Evolutionary conservation across 1,284 basidiomycete genomes (phyloP).

Genomic region (Leccinum brunneo-olivaceum): DNA sequence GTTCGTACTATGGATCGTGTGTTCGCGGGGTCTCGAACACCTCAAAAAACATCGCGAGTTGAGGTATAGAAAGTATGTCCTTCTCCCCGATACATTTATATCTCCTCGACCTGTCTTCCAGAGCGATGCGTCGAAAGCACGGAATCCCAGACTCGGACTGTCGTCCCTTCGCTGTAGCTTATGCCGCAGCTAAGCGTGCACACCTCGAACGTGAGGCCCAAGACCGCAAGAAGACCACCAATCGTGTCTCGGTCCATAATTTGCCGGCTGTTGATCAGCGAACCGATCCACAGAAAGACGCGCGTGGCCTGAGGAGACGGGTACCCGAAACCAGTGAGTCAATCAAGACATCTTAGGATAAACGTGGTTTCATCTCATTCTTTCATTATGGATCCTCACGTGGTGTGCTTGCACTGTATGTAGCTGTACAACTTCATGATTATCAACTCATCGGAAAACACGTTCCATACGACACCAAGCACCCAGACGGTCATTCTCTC

Average conservation of each 20-base stretch:
- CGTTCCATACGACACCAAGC: slow-evolving; percentile 14
- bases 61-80: slow-evolving; percentile 51
- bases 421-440: slow-evolving; percentile 18
- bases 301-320: slow-evolving; percentile 28
- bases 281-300: slow-evolving; percentile 22
- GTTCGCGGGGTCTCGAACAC: slow-evolving; percentile 35
- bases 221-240: slow-evolving; percentile 26
- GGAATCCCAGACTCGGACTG: slow-evolving; percentile 77
- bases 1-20: slow-evolving; percentile 29
- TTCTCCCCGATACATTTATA: slow-evolving; percentile 5
- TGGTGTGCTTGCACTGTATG: slow-evolving; percentile 16
- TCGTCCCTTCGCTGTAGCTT: slow-evolving; percentile 78
- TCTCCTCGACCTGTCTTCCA: slow-evolving; percentile 20
- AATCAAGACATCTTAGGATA: slow-evolving; percentile 19
- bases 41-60: slow-evolving; percentile 50
- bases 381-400: slow-evolving; percentile 15
- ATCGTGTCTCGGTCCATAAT: slow-evolving; percentile 24
- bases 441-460: slow-evolving; percentile 18
- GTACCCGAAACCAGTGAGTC: slow-evolving; percentile 29
- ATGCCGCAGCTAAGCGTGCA: slow-evolving; percentile 55
- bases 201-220: slow-evolving; percentile 41
- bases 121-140: slow-evolving; percentile 59
- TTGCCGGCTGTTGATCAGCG: slow-evolving; percentile 23
- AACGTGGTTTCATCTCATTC: slow-evolving; percentile 28
- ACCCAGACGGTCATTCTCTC: slow-evolving; percentile 12